These are phyloP conservation scores for Gremmenia infestans DNA, from an alignment of 2,329 filamentous ascomycete species.

Conservation along the genomic window DNA sequence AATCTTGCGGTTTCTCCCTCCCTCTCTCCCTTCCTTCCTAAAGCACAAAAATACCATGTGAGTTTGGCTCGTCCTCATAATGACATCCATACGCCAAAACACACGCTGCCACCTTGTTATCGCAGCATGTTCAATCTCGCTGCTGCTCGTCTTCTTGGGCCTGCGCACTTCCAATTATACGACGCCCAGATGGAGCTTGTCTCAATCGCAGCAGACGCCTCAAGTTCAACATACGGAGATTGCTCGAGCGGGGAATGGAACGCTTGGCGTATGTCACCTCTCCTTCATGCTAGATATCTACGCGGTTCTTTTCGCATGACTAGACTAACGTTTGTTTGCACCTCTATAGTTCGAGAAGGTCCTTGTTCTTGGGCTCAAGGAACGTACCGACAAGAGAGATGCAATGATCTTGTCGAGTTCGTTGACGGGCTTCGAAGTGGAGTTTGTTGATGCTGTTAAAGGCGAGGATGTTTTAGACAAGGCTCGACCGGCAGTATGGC, in stretches of 20 bases:
- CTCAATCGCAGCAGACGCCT: too few species aligned
- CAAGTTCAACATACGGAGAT: background rate
- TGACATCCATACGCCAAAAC: too few species aligned
- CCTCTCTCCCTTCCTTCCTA: too few species aligned
- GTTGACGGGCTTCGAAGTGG: slow-evolving; percentile 38
- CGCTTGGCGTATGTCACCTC: background rate
- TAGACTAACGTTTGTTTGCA: background rate
- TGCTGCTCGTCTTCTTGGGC: too few species aligned
- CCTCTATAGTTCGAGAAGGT: slow-evolving; percentile 37
- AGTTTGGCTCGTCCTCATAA: too few species aligned
- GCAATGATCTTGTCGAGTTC: slow-evolving; percentile 39
- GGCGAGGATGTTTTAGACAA: slow-evolving; percentile 37
- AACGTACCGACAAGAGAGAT: slow-evolving; percentile 45
- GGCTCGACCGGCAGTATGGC: slow-evolving; percentile 33
- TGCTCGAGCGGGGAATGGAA: background rate
- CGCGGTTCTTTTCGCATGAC: background rate
- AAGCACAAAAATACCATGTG: too few species aligned
- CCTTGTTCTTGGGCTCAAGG: slow-evolving; percentile 41
- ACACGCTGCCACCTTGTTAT: too few species aligned
- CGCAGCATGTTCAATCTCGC: too few species aligned
- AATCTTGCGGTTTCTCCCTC: too few species aligned
- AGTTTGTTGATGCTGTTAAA: slow-evolving; percentile 40
- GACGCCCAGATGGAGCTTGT: too few species aligned
- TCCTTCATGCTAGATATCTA: background rate
- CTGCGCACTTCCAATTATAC: too few species aligned